Percentiles rank a stretch among this genome's conserved stretches.
phyloP scores from a whole-genome alignment of 192 early-diverging fungal species.

The Entomortierella beljakovae region DNA sequence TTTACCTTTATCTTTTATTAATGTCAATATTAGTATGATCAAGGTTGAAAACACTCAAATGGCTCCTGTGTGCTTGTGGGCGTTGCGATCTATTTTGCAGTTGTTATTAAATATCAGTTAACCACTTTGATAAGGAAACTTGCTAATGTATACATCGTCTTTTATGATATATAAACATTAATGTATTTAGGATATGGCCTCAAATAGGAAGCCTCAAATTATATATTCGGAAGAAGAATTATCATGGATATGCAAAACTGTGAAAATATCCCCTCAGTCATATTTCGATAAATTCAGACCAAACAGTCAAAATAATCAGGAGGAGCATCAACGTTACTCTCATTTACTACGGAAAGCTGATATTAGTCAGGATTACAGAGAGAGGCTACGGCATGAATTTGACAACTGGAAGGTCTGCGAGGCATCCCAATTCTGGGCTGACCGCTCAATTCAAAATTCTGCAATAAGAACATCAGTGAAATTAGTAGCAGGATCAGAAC shows the following conservation, averaged over 20 bases:
- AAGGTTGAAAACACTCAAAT: slow-evolving; percentile 1
- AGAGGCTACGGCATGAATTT: too few species aligned
- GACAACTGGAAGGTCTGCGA: too few species aligned
- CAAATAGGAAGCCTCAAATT: slow-evolving; percentile 3
- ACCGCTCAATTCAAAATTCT: too few species aligned
- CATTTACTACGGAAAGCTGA: too few species aligned
- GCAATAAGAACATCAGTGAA: too few species aligned
- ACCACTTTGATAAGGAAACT: slow-evolving; percentile 7
- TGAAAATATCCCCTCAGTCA: slow-evolving; percentile 1
- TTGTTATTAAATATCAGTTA: slow-evolving; percentile 6
- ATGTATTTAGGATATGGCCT: slow-evolving; percentile 1
- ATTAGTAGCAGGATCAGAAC: too few species aligned
- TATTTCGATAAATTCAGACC: slow-evolving; percentile 12
- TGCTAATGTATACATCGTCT: not conserved
- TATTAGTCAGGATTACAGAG: too few species aligned
- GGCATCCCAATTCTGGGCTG: too few species aligned
- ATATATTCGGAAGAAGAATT: not conserved
- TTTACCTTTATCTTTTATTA: too few species aligned
- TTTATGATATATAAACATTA: slow-evolving; percentile 5
- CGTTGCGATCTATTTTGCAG: slow-evolving; percentile 10
- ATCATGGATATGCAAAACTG: not conserved
- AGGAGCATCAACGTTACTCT: not conserved
- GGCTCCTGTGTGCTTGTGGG: slow-evolving; percentile 20
- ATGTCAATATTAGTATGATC: too few species aligned
- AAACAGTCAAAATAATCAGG: slow-evolving; percentile 14